Evolutionary conservation across 225 moss, liverwort and hornwort genomes (phyloP).

Genomic region (Thuidium tamariscinum): DNA sequence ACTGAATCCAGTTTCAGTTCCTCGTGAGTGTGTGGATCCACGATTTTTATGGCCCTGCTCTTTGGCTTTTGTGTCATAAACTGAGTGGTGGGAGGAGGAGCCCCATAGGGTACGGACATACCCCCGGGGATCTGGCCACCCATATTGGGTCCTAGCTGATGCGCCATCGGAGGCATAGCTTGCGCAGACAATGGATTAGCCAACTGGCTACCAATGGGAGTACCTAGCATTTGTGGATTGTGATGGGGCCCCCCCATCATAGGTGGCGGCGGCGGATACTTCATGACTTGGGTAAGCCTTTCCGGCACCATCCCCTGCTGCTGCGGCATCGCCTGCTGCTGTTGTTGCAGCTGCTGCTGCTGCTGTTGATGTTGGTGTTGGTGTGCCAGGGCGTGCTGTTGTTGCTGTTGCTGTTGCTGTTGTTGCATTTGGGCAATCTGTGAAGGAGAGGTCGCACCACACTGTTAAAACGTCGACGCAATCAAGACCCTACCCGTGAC

Average conservation of each 20-base stretch:
- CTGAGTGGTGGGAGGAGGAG: slow-evolving; percentile 31
- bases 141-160: slow-evolving; percentile 72
- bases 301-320: slow-evolving; percentile 72
- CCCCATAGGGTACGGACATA: slow-evolving; percentile 57
- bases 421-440: slow-evolving; percentile 42
- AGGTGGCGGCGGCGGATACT: slow-evolving; percentile 41
- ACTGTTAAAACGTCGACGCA: background rate
- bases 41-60: slow-evolving; percentile 78
- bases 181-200: slow-evolving; percentile 31
- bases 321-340: slow-evolving; percentile 54
- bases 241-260: slow-evolving; percentile 60
- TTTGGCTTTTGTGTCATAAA: slow-evolving; percentile 44
- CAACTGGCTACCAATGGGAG: slow-evolving; percentile 73
- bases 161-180: slow-evolving; percentile 60
- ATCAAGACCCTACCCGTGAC: background rate
- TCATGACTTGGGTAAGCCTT: slow-evolving; percentile 54
- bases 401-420: slow-evolving; percentile 13
- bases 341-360: background rate
- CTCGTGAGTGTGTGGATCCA: slow-evolving; percentile 77
- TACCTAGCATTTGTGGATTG: slow-evolving; percentile 42
- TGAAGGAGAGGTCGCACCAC: background rate
- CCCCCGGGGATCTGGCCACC: slow-evolving; percentile 77
- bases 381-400: slow-evolving; percentile 11
- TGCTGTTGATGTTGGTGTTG: slow-evolving; percentile 15
- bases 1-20: slow-evolving; percentile 70